Conservation (phyloP, 768 basidiomycete species). For the Phanerochaete carnosa region DNA sequence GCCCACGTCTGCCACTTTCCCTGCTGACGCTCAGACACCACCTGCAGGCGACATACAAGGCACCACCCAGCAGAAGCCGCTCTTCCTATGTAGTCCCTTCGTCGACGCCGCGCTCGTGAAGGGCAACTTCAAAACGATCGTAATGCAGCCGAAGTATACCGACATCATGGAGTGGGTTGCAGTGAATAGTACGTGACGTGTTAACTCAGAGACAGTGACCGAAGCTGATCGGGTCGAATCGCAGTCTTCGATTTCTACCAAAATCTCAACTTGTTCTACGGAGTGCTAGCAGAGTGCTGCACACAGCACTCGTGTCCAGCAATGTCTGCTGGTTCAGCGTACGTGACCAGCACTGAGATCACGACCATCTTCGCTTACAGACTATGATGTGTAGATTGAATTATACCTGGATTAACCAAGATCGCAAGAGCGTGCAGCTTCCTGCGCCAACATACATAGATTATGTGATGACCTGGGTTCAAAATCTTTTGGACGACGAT, state of each 20-base stretch:
- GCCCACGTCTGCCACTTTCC: constrained; percentile 52
- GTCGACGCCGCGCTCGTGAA: constrained; percentile 94
- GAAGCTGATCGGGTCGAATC: not conserved
- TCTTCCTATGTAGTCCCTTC: constrained; percentile 93
- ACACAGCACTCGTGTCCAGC: constrained; percentile 86
- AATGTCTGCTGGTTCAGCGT: constrained; percentile 90
- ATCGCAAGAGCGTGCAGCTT: constrained; percentile 81
- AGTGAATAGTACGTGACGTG: constrained; percentile 69
- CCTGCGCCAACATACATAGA: constrained; percentile 97
- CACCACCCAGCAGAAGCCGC: constrained; percentile 49
- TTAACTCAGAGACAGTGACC: not conserved
- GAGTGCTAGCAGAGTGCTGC: constrained; percentile 89
- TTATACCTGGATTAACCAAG: constrained; percentile 93
- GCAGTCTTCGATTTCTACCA: constrained; percentile 96
- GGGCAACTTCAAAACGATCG: constrained; percentile 98
- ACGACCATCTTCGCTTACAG: not conserved
- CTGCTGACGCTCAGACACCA: not conserved
- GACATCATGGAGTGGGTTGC: constrained; percentile 98
- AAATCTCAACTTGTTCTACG: constrained; percentile 96
- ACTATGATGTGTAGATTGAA: constrained; percentile 57
- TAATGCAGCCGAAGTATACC: constrained; percentile 92
- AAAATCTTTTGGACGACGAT: constrained; percentile 93
- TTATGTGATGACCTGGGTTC: constrained; percentile 96
- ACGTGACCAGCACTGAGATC: constrained; percentile 26
- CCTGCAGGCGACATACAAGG: not conserved